Base-by-base conservation (phyloP, 441 rosid species). In the Croton setiger region DNA sequence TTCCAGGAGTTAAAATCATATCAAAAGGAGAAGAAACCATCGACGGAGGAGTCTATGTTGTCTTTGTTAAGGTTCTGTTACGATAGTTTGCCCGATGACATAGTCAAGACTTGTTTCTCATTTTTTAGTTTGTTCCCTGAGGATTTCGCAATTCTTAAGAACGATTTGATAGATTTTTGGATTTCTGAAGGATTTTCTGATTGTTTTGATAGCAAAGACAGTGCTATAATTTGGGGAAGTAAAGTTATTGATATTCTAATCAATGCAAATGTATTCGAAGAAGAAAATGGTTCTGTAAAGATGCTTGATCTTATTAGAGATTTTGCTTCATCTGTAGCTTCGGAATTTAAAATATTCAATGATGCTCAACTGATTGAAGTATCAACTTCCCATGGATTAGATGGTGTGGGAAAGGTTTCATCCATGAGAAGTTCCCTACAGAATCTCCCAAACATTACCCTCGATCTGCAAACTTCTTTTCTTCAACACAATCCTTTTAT, bases 301-400 rank as follows among this genome's bases (percentile, higher is more conserved):
- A 60, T 79, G 80, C 75, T 63, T 12, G 76, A 75, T 27, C 17
- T 73, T 20, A 60, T 75, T 27, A 64, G 75, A 0, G 73, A 79
- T 4, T 56, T 67, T 67, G 64, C 73, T 9, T 12, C 73, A 18
- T 58, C 68, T 71, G n/a, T 75, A 7, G 71, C 71, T 3, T 10
- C 13, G 4, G 4, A 45, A 15, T 45, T 15, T 45, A 13, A 9
- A 45, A 45, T 45, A 3, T 45, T 45, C 10, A 8, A 3, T 35
- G 3, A 55, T 17, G 68, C 64, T 61, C 21, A 13, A 36, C 20
- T 65, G 7, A 49, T 23, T 20, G 65, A 55, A 37, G 47, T 60
- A 12, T 54, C 72, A 56, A 59, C 63, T 11, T 11, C 15, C 12
- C 11, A 8, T 4, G 36, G 17, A 11, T 68, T 68, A 63, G 55